Percentiles rank a stretch among this genome's conserved stretches.
Evolutionary conservation across 768 basidiomycete species (phyloP).

Genomic region (Pleurotus cornucopiae): DNA sequence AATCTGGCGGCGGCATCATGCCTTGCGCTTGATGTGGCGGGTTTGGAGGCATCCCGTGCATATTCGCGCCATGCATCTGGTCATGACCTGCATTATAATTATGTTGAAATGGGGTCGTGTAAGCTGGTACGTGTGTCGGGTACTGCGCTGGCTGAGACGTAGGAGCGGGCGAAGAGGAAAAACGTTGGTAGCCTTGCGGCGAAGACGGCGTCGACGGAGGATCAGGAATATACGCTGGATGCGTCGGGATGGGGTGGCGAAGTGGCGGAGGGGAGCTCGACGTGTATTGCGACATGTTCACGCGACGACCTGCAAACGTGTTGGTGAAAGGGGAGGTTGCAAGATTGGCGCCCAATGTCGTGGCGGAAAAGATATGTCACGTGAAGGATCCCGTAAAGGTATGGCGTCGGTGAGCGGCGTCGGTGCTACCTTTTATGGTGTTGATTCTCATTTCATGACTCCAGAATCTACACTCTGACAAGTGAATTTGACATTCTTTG

Average conservation of each 20-base stretch:
- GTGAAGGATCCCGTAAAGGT: too few relatives aligned
- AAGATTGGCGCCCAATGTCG: too few relatives aligned
- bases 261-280: slow-evolving; percentile 71
- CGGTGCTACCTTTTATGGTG: too few relatives aligned
- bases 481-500: too few relatives aligned
- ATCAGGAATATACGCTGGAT: slow-evolving; percentile 81
- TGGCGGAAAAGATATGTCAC: too few relatives aligned
- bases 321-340: too few relatives aligned
- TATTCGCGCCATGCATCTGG: slow-evolving; percentile 18
- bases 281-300: slow-evolving; percentile 4
- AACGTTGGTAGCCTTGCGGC: slow-evolving; percentile 73
- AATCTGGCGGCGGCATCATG: slow-evolving; percentile 35
- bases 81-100: slow-evolving; percentile 30
- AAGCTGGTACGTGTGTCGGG: slow-evolving; percentile 38
- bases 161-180: slow-evolving; percentile 55
- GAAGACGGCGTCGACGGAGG: slow-evolving; percentile 74
- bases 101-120: slow-evolving; percentile 47
- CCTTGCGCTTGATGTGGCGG: slow-evolving; percentile 23
- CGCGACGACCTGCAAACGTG: too few relatives aligned
- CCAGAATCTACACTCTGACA: too few relatives aligned
- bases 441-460: too few relatives aligned
- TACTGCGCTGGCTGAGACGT: slow-evolving; percentile 23
- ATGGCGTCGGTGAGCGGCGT: too few relatives aligned
- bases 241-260: slow-evolving; percentile 85
- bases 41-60: slow-evolving; percentile 16